Evolutionary conservation across 495 filamentous ascomycete species (phyloP).

Genomic region (Penicillium coffeae): DNA sequence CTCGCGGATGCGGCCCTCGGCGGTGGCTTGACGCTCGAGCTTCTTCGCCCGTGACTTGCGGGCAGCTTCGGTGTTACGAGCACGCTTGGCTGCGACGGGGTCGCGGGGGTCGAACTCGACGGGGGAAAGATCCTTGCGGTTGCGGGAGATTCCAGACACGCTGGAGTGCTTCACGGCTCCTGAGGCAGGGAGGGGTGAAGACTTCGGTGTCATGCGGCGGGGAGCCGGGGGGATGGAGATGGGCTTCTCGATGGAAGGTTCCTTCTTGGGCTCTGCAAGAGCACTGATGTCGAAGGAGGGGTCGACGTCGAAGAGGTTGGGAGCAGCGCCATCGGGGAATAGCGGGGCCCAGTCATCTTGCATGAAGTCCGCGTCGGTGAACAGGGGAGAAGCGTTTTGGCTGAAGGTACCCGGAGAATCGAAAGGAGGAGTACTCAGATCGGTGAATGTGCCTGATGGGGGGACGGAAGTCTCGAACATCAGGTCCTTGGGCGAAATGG

Average conservation of each 20-base stretch:
- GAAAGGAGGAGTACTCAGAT: conserved; percentile 77
- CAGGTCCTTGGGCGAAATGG: conserved; percentile 84
- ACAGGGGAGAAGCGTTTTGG: conserved; percentile 73
- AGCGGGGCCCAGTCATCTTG: conserved; percentile 51
- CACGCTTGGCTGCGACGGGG: conserved; percentile 82
- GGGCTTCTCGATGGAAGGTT: conserved; percentile 30
- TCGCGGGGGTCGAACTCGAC: conserved; percentile 59
- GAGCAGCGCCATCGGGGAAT: conserved; percentile 48
- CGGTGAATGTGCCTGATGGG: conserved; percentile 77
- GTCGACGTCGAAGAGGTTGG: background rate
- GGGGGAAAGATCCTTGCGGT: conserved; percentile 75
- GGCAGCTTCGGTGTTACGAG: conserved; percentile 91
- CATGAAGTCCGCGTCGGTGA: conserved; percentile 34
- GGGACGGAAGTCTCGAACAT: conserved; percentile 74
- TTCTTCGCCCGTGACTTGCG: conserved; percentile 90
- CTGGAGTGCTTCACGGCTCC: conserved; percentile 58
- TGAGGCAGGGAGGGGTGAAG: conserved; percentile 22
- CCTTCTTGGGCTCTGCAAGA: conserved; percentile 29
- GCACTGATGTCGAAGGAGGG: conserved; percentile 27
- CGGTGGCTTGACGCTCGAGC: conserved; percentile 60
- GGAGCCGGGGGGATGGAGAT: conserved; percentile 30
- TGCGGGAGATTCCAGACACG: conserved; percentile 66
- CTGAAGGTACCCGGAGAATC: conserved; percentile 65
- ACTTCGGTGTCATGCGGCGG: conserved; percentile 23
- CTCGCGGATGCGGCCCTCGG: conserved; percentile 52